A percentile compares a stretch with the other conserved stretches of the same genome.
These are phyloP conservation scores for Chionographis japonica DNA, from an alignment of 106 monocot genomes.

Conservation along the genomic window DNA sequence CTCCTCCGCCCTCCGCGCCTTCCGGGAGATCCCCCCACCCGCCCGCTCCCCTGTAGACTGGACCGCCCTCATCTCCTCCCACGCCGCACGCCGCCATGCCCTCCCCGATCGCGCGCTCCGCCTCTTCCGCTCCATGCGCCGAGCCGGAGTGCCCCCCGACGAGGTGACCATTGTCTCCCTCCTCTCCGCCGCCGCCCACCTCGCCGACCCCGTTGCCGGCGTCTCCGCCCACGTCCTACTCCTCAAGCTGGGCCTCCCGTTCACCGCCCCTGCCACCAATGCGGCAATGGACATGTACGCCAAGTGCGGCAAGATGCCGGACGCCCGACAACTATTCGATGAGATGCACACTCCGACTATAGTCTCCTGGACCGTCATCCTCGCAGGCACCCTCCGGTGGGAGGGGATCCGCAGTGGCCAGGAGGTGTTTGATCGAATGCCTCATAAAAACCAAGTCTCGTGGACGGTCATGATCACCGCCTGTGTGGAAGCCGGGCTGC, in stretches of 20 bases:
- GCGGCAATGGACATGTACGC: slow-evolving; percentile 46
- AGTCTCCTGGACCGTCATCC: slow-evolving; percentile 56
- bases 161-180: slow-evolving; percentile 34
- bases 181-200: slow-evolving; percentile 37
- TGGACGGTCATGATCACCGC: slow-evolving; percentile 54
- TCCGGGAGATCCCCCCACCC: slow-evolving; percentile 14
- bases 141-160: slow-evolving; percentile 28
- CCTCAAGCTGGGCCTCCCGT: slow-evolving; percentile 36
- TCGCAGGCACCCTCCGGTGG: slow-evolving; percentile 31
- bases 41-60: slow-evolving; percentile 21
- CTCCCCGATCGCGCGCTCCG: slow-evolving; percentile 20
- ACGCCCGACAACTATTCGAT: slow-evolving; percentile 44
- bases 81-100: slow-evolving; percentile 12
- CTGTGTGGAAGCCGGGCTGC: slow-evolving; percentile 41
- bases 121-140: slow-evolving; percentile 46
- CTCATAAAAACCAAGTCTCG: slow-evolving; percentile 39
- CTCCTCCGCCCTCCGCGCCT: slow-evolving; percentile 20
- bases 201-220: slow-evolving; percentile 22
- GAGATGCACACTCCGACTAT: slow-evolving; percentile 34
- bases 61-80: slow-evolving; percentile 39
- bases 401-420: slow-evolving; percentile 43
- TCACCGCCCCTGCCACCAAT: slow-evolving; percentile 22
- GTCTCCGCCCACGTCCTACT: slow-evolving; percentile 34
- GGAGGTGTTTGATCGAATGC: slow-evolving; percentile 49
- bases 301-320: slow-evolving; percentile 40